These are phyloP conservation scores for Dacryopinax spathularia DNA, from an alignment of 768 basidiomycete genomes.

Conservation along the genomic window DNA sequence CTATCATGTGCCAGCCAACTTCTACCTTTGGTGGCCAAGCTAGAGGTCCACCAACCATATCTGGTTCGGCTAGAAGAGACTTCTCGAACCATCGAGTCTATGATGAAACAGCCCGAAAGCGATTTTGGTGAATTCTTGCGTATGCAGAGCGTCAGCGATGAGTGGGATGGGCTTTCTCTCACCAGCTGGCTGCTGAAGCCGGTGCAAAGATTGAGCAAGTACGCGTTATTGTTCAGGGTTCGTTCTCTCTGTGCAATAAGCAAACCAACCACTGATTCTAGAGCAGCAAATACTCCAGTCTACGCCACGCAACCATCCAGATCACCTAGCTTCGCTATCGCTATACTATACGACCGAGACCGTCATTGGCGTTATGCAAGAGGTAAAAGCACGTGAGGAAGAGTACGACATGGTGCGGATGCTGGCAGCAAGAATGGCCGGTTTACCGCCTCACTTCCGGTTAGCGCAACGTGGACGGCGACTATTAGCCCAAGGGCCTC, in stretches of 20 bases:
- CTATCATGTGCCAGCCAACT: constrained; percentile 45
- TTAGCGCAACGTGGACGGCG: constrained; percentile 62
- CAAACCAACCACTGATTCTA: background rate
- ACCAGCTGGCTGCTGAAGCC: constrained; percentile 62
- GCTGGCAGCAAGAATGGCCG: constrained; percentile 44
- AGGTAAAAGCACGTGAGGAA: constrained; percentile 75
- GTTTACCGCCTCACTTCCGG: constrained; percentile 37
- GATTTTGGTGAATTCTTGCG: constrained; percentile 79
- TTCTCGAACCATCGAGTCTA: constrained; percentile 36
- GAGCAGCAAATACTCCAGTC: constrained; percentile 50
- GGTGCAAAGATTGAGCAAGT: constrained; percentile 52
- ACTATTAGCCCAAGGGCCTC: constrained; percentile 51
- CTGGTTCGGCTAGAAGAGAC: constrained; percentile 56
- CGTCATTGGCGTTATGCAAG: constrained; percentile 62
- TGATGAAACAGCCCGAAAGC: constrained; percentile 35
- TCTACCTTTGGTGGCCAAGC: constrained; percentile 42
- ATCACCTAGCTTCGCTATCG: constrained; percentile 54
- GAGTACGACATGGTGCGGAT: constrained; percentile 64
- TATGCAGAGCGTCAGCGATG: constrained; percentile 35
- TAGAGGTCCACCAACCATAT: constrained; percentile 82
- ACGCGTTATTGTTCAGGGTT: constrained; percentile 62
- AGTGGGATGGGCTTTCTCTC: constrained; percentile 49
- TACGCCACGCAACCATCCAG: constrained; percentile 56
- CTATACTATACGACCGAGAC: constrained; percentile 51
- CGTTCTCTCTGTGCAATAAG: constrained; percentile 19